Conservation (phyloP, 2,329 filamentous ascomycete genomes). For the Penicillium sp. region DNA sequence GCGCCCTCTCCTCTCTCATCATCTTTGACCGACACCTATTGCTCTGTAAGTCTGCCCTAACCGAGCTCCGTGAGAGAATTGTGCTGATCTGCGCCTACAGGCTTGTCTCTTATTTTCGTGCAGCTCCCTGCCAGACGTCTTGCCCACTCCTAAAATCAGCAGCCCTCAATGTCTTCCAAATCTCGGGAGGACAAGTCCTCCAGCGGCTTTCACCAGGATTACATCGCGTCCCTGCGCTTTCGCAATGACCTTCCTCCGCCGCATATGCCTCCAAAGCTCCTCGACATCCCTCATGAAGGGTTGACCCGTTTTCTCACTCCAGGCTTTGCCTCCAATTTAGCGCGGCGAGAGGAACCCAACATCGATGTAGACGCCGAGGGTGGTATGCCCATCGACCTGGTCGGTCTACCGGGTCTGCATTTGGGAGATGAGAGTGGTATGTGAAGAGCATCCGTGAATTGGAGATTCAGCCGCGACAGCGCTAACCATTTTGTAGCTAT, state of each 20-base stretch:
- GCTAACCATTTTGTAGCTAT: constrained; percentile 62
- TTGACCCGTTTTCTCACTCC: constrained; percentile 88
- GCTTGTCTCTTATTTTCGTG: neutral
- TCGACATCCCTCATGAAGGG: constrained; percentile 94
- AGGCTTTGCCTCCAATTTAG: constrained; percentile 84
- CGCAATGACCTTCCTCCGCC: constrained; percentile 94
- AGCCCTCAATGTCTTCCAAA: constrained; percentile 39
- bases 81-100: neutral
- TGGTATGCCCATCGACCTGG: constrained; percentile 93
- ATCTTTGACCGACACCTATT: too few species aligned
- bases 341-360: constrained; percentile 88
- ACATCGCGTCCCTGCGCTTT: constrained; percentile 93
- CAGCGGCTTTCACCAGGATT: constrained; percentile 77
- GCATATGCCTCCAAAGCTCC: constrained; percentile 90
- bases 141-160: neutral
- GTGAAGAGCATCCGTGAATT: constrained; percentile 23
- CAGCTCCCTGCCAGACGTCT: neutral
- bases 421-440: constrained; percentile 91
- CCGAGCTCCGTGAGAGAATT: neutral
- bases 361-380: constrained; percentile 97
- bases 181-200: constrained; percentile 42
- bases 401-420: constrained; percentile 92
- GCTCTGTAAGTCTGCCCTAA: neutral
- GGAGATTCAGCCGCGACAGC: neutral
- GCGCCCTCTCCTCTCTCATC: neutral